A percentile compares a stretch with the other conserved stretches of the same genome.
Conservation (phyloP, 768 basidiomycete species). For the Phylloporus rhodoxanthus region DNA sequence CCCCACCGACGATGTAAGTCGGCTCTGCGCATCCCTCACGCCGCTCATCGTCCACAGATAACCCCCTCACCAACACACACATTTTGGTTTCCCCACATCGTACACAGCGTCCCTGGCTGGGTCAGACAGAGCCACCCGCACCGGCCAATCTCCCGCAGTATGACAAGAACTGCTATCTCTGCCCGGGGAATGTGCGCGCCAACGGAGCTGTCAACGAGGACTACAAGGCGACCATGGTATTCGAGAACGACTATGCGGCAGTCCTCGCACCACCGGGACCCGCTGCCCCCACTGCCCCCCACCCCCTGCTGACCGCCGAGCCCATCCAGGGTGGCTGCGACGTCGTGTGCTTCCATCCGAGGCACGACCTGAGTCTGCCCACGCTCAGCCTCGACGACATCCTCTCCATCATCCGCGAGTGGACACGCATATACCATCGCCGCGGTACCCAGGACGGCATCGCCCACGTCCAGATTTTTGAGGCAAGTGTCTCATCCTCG, state of each 20-base stretch:
- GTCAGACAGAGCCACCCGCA: slow-evolving; percentile 70
- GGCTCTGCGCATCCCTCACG: neutral
- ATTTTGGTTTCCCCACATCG: slow-evolving; percentile 87
- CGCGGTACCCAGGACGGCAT: slow-evolving; percentile 64
- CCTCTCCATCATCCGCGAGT: slow-evolving; percentile 59
- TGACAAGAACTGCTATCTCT: slow-evolving; percentile 78
- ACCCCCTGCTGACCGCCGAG: slow-evolving; percentile 57
- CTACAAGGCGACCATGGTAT: slow-evolving; percentile 64
- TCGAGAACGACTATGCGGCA: slow-evolving; percentile 82
- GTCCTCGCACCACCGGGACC: slow-evolving; percentile 62
- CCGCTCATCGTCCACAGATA: slow-evolving; percentile 44
- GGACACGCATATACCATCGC: slow-evolving; percentile 58
- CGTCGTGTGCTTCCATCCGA: slow-evolving; percentile 80
- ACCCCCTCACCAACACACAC: slow-evolving; percentile 72
- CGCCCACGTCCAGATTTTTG: slow-evolving; percentile 83
- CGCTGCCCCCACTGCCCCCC: slow-evolving; percentile 41
- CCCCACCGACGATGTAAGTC: slow-evolving; percentile 66
- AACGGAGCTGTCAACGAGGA: slow-evolving; percentile 63
- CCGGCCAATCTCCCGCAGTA: slow-evolving; percentile 48
- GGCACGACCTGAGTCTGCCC: slow-evolving; percentile 81
- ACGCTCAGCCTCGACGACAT: slow-evolving; percentile 56
- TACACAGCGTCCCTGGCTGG: slow-evolving; percentile 86
- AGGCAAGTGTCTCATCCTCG: slow-evolving; percentile 40
- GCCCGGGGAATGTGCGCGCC: slow-evolving; percentile 75
- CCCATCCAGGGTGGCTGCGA: slow-evolving; percentile 83